phyloP scores from a whole-genome alignment of 441 rosid species.

The Corymbia calophylla region DNA sequence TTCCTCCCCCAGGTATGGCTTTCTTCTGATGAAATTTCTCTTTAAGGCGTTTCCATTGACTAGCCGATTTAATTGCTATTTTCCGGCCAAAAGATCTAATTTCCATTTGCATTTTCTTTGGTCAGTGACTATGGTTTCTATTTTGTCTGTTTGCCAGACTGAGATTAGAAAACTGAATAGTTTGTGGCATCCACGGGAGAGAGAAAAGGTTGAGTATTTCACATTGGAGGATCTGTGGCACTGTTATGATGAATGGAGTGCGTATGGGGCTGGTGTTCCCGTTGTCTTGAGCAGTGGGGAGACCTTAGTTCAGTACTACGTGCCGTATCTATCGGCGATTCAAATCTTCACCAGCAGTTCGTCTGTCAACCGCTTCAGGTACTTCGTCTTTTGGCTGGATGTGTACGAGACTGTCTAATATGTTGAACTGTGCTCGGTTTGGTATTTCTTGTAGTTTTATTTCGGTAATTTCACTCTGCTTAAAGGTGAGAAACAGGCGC shows the following conservation, averaged over 20 bases:
- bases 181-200: slow-evolving; percentile 90
- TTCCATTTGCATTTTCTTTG: background rate
- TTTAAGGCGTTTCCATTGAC: background rate
- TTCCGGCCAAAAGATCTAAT: background rate
- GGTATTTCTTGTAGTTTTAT: background rate
- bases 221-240: slow-evolving; percentile 79
- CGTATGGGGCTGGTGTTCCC: slow-evolving; percentile 97
- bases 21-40: background rate
- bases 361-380: slow-evolving; percentile 59
- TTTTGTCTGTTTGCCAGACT: slow-evolving; percentile 24
- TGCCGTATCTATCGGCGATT: slow-evolving; percentile 92
- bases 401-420: background rate
- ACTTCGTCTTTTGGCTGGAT: background rate
- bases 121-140: background rate
- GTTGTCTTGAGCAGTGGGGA: slow-evolving; percentile 48
- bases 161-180: slow-evolving; percentile 76
- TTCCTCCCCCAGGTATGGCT: slow-evolving; percentile 70
- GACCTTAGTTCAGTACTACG: slow-evolving; percentile 84
- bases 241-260: slow-evolving; percentile 96
- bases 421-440: background rate
- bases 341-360: slow-evolving; percentile 82
- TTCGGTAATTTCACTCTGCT: background rate
- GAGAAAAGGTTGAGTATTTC: slow-evolving; percentile 77
- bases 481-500: background rate
- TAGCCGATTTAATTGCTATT: background rate